phyloP scores from a whole-genome alignment of 192 early-diverging fungal genomes.

The Oehlia diaphana region DNA sequence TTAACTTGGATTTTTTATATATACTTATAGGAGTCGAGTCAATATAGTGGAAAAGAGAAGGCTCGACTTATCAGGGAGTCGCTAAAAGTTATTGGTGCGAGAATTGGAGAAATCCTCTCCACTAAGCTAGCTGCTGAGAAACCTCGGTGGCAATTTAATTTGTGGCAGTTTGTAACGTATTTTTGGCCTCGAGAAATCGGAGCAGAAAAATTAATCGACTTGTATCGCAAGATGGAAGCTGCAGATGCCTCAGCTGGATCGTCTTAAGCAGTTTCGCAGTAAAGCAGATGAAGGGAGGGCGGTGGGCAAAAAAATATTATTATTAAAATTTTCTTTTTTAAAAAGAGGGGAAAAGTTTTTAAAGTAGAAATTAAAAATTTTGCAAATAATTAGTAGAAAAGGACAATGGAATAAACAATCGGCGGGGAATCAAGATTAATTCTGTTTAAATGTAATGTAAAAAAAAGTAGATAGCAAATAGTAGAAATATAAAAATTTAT shows the following conservation, averaged over 20 bases:
- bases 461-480: too few species aligned
- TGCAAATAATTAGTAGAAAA: too few species aligned
- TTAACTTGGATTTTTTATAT: background rate
- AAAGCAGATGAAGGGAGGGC: too few species aligned
- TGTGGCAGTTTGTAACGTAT: conserved; percentile 29
- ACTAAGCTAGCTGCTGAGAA: conserved; percentile 17
- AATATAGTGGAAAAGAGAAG: conserved; percentile 38
- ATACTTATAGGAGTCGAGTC: conserved; percentile 30
- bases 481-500: too few species aligned
- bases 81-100: conserved; percentile 52
- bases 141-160: conserved; percentile 18
- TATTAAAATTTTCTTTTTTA: too few species aligned
- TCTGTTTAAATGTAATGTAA: too few species aligned
- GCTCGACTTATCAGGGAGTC: conserved; percentile 47
- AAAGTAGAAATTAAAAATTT: too few species aligned
- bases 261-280: background rate
- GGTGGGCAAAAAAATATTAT: too few species aligned
- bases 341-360: too few species aligned
- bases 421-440: too few species aligned
- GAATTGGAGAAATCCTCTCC: conserved; percentile 41
- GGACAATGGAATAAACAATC: too few species aligned
- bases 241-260: conserved; percentile 4
- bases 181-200: conserved; percentile 19
- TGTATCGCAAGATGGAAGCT: conserved; percentile 1
- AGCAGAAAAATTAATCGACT: background rate